phyloP scores from a whole-genome alignment of 2,329 filamentous ascomycete species.

The Colletotrichum musae region DNA sequence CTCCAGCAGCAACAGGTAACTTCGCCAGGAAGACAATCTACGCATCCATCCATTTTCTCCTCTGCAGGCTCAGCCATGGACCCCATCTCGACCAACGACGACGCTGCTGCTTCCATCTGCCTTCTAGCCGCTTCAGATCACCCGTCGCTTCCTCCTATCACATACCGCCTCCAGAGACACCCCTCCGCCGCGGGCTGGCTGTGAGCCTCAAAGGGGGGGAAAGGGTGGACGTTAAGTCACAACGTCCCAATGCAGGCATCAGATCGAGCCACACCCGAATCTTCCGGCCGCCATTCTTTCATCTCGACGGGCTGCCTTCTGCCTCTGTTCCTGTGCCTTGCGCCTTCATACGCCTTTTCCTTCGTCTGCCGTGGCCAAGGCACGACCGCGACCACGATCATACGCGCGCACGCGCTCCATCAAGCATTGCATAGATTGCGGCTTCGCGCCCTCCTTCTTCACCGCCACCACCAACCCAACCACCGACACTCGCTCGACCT shows the following conservation, averaged over 20 bases:
- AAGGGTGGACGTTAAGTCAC: conserved; percentile 2
- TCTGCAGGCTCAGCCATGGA: conserved; percentile 7
- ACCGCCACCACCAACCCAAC: conserved; percentile 23
- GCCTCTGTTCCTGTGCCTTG: conserved; percentile 2
- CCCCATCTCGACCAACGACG: conserved; percentile 5
- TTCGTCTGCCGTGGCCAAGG: neutral
- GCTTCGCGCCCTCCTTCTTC: conserved; percentile 7
- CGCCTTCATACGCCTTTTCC: too few relatives aligned
- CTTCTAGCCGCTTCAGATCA: conserved; percentile 19
- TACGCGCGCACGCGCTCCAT: neutral
- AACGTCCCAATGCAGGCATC: conserved; percentile 20
- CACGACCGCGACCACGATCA: neutral
- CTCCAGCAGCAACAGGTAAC: neutral
- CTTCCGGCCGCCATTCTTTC: conserved; percentile 12
- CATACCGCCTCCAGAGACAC: neutral
- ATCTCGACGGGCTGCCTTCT: neutral
- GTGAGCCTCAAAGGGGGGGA: conserved; percentile 31
- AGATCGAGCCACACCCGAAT: conserved; percentile 23
- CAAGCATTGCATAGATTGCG: conserved; percentile 4
- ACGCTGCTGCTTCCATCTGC: conserved; percentile 30
- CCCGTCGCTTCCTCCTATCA: conserved; percentile 10
- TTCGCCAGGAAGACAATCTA: neutral
- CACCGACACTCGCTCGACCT: neutral
- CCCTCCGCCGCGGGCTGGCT: conserved; percentile 18
- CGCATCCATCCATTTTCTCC: neutral